These are phyloP conservation scores for Rhododendron griersonianum DNA, from an alignment of 148 eudicot genomes.

Conservation along the genomic window DNA sequence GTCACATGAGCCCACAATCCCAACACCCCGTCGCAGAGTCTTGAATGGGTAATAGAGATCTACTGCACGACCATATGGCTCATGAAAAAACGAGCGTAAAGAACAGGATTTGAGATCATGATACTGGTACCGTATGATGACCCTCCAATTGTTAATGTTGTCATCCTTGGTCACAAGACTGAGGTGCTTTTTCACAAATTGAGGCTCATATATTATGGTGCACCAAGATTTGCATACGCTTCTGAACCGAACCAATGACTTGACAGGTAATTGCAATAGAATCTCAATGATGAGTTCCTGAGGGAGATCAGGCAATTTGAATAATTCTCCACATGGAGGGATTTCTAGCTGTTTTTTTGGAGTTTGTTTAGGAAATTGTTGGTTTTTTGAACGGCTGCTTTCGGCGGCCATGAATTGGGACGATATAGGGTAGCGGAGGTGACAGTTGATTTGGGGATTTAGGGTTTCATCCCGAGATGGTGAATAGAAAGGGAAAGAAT, in stretches of 20 bases:
- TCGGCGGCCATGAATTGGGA: not conserved
- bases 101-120: not conserved
- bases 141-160: not conserved
- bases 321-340: not conserved
- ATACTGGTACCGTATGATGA: not conserved
- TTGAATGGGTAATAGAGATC: not conserved
- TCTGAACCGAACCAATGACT: not conserved
- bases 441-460: not conserved
- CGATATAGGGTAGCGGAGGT: not conserved
- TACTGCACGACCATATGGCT: not conserved
- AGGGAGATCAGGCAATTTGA: not conserved
- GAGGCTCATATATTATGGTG: not conserved
- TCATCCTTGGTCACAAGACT: not conserved
- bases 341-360: not conserved
- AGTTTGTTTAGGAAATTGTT: not conserved
- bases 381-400: not conserved
- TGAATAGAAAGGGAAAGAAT: not conserved
- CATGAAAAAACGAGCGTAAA: not conserved
- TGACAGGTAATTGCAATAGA: constrained; percentile 1
- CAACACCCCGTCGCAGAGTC: not conserved
- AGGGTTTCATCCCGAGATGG: not conserved
- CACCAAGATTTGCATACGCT: not conserved
- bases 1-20: constrained; percentile 2
- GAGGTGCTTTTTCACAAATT: constrained; percentile 7
- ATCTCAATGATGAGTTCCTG: not conserved